Base-by-base conservation (phyloP, 2,329 filamentous ascomycete genomes). In the Pseudogymnoascus verrucosus region DNA sequence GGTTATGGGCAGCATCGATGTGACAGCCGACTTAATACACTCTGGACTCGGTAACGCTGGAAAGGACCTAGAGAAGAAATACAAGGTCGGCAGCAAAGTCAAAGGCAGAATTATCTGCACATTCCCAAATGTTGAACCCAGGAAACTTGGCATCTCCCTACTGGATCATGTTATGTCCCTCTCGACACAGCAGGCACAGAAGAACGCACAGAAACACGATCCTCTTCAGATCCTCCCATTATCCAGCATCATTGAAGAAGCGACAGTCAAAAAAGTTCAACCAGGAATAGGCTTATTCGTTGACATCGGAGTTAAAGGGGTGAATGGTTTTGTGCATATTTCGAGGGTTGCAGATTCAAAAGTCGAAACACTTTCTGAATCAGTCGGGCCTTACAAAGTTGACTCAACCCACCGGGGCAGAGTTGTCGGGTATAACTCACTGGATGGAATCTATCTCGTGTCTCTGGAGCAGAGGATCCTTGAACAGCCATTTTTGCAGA, bases 251-350 rank as follows among this genome's bases (percentile, higher is more conserved):
- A 78, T 97, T 26, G 87, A 93, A 57, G 84, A 89, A 68, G 91
- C 90, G 64, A 91, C 85, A 39, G 87, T 99, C 6, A 83, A 87
- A 62, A 89, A 89, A 68, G 91, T 97, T 2, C 89, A 96, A 68
- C 80, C 87, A 4, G 86, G 88, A 2, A 84, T 93, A 65, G 96
- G 95, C 62, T 80, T 97, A 2, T 96, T 96, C 71, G 81, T 93
- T 14, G 84, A 90, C 68, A 77, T 93, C 26, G 87, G 87, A 2
- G 77, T 88, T 5, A 79, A 83, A 42, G 84, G 87, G 31, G 79
- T 93, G 2, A 80, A 84, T n/a, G 91, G 91, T 8, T 99, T 97
- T 71, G 92, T 96, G 21, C 95, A 99, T 75, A 96, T 99, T 68
- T 99, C 95, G 0, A 86, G 90, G 67, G 84, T 99, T 66, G 89